Evolutionary conservation across 23 red algal genomes (phyloP), one percentile per base, ranked within the genome.

Genomic region (Gracilariopsis chorda): DNA sequence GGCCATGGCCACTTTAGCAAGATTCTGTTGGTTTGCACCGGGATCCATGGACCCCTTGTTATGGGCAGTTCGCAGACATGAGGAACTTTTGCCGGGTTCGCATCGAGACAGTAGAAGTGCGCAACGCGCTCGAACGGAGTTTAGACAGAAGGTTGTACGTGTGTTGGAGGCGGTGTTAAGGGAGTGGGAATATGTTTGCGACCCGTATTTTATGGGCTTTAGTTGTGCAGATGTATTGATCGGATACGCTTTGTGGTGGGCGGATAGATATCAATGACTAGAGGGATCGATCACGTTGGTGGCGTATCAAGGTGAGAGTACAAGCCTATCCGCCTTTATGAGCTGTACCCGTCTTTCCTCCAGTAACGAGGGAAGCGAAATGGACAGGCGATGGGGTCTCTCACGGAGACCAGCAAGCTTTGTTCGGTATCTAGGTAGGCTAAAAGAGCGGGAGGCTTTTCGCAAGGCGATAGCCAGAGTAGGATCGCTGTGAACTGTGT

Each of bases 31-130:
- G 56, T 60, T 86, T 17, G 82, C 57, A 33, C 42, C 39, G 17
- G 59, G 58, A 13, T 86, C 82, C 6, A 86, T 86, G 61, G 82
- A 86, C 43, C 42, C 59, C 21, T 21, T 86, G 42, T 42, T 86
- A 21, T 86, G 82, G 82, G 27, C 37, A 60, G 48, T 86, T 48
- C 82, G 82, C 13, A 5, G 41, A 29, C 24, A 86, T 29, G 82
- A 86, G 44, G 43, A 69, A 46, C 59, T 86, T 13, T 60, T 86
- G 6, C 20, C 33, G 29, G 59, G 70, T 20, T 5, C 68, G 34
- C 23, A 5, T 34, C 82, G 82, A 21, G 40, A 40, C 16, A 21
- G 19, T 57, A 30, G 33, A 21, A 60, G 42, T 7, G 56, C 82
- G 24, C 57, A 53, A 30, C 19, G 16, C 39, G 82, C 82, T 17